Percentiles rank a stretch among this genome's conserved stretches.
These are phyloP conservation scores for Pyrenula massariospora DNA, from an alignment of 495 filamentous ascomycete species.

Conservation along the genomic window DNA sequence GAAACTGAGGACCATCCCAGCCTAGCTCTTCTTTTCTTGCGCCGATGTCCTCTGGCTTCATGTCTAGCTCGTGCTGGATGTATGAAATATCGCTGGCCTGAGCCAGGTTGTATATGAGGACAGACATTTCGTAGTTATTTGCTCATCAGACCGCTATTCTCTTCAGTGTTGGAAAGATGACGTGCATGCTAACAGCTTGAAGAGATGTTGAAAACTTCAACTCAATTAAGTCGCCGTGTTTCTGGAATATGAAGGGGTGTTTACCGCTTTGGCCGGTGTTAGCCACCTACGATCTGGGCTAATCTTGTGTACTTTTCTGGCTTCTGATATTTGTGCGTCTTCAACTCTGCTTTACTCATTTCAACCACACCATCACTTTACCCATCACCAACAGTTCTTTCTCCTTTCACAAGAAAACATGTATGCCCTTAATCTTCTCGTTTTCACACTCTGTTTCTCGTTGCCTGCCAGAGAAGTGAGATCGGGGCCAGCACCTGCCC, in stretches of 20 bases:
- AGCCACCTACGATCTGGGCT: background rate
- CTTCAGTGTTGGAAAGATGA: too few species aligned
- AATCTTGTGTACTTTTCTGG: background rate
- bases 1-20: background rate
- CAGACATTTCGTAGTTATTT: background rate
- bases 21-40: background rate
- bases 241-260: background rate
- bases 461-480: background rate
- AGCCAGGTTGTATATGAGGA: background rate
- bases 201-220: too few species aligned
- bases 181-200: too few species aligned
- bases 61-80: background rate
- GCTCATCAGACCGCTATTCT: too few species aligned
- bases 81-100: background rate
- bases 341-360: background rate
- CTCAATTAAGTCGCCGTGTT: too few species aligned
- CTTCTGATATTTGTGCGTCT: background rate
- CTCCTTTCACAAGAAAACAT: background rate
- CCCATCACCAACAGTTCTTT: background rate
- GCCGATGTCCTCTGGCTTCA: background rate
- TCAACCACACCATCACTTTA: background rate
- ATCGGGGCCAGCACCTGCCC: background rate
- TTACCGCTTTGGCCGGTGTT: background rate
- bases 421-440: background rate
- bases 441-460: background rate